These are phyloP conservation scores for Neofusicoccum sp. DNA, from an alignment of 2,329 filamentous ascomycete genomes.

Conservation along the genomic window DNA sequence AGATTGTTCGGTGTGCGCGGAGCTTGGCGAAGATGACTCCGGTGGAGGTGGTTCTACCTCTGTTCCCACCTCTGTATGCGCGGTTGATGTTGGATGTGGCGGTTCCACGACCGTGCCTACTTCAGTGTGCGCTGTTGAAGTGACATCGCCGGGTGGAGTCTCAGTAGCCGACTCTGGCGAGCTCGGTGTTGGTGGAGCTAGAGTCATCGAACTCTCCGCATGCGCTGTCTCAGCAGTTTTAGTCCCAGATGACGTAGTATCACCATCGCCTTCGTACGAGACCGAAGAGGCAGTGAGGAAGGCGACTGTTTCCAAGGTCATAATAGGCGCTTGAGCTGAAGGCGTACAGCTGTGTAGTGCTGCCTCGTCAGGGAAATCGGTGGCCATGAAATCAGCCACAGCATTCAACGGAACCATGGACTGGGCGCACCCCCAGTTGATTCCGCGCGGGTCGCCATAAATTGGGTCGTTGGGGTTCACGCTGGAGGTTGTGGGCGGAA, in stretches of 20 bases:
- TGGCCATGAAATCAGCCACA: not conserved
- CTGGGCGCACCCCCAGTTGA: not conserved
- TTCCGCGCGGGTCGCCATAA: not conserved
- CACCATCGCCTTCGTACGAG: conserved; percentile 1
- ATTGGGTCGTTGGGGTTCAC: not conserved
- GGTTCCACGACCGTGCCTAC: not conserved
- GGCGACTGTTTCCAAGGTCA: not conserved
- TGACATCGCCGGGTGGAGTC: not conserved
- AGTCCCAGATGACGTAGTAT: not conserved
- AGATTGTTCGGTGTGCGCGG: not conserved
- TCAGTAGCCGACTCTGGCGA: not conserved
- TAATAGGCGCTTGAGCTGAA: not conserved
- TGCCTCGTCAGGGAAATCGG: not conserved
- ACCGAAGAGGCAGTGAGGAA: not conserved
- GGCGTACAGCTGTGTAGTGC: not conserved
- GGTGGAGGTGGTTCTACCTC: not conserved
- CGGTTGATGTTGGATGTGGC: not conserved
- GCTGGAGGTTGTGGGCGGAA: not conserved
- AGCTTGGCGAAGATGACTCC: not conserved
- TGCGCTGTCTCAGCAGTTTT: not conserved
- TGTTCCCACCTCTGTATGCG: not conserved
- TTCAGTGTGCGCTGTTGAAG: not conserved
- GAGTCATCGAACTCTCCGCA: not conserved
- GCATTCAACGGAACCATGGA: not conserved
- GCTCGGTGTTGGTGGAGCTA: not conserved